Conservation (phyloP, 2,329 filamentous ascomycete species). For the Trichophyton rubrum region DNA sequence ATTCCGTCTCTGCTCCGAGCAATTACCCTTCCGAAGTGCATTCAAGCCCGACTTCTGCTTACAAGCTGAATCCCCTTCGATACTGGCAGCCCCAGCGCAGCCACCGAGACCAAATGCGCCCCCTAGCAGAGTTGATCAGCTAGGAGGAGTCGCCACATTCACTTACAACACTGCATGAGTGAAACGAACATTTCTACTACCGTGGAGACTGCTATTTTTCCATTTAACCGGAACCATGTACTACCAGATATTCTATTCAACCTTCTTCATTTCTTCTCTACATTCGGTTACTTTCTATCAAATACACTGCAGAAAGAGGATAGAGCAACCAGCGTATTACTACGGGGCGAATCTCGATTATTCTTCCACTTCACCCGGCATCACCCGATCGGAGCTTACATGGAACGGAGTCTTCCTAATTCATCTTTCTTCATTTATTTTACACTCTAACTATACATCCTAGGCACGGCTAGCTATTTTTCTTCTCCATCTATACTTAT, state of each 20-base stretch:
- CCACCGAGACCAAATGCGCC: background rate
- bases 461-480: background rate
- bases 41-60: background rate
- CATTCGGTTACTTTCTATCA: background rate
- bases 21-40: conserved; percentile 5
- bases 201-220: background rate
- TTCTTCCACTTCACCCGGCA: background rate
- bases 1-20: conserved; percentile 6
- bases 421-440: background rate
- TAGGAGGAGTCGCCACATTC: background rate
- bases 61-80: background rate
- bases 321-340: background rate
- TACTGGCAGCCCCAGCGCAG: conserved; percentile 3
- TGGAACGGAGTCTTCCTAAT: background rate
- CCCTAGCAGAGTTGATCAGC: conserved; percentile 3
- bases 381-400: background rate
- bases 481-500: background rate
- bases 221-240: background rate
- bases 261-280: background rate
- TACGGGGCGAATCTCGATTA: background rate
- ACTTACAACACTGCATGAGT: background rate
- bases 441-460: background rate
- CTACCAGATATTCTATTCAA: background rate
- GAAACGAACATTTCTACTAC: background rate
- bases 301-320: background rate